Conservation (phyloP, 495 filamentous ascomycete species). For the Aspergillus saccharolyticus region DNA sequence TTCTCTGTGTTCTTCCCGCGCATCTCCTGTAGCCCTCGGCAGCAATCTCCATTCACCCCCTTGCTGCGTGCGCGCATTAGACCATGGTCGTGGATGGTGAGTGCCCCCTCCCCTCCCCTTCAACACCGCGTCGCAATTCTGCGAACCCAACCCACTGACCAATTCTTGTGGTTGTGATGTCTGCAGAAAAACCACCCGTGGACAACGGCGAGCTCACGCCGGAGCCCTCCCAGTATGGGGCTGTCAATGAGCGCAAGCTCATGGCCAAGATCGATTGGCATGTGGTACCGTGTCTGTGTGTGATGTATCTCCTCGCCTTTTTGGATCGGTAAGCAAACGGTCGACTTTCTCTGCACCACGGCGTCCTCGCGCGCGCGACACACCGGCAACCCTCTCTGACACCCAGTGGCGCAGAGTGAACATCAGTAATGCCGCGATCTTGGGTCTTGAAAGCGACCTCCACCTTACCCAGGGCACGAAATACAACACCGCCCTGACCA, state of each 20-base stretch:
- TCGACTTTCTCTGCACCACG: too few relatives aligned
- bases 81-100: conserved; percentile 2
- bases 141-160: not conserved
- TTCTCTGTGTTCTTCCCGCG: not conserved
- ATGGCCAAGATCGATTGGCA: conserved; percentile 65
- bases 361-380: not conserved
- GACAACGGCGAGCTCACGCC: conserved; percentile 1
- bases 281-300: conserved; percentile 68
- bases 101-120: not conserved
- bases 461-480: conserved; percentile 39
- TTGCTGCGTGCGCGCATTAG: not conserved
- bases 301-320: conserved; percentile 77
- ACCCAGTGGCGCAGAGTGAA: conserved; percentile 39
- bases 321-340: conserved; percentile 55
- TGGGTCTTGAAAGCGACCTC: conserved; percentile 54
- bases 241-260: conserved; percentile 60
- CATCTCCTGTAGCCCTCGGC: not conserved
- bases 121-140: not conserved
- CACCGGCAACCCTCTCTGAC: too few relatives aligned
- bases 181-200: conserved; percentile 1
- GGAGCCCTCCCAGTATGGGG: not conserved
- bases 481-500: conserved; percentile 54
- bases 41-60: not conserved
- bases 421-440: conserved; percentile 52
- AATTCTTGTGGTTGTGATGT: not conserved